Conservation (phyloP, 805 yeast genomes). For the Candida broadrunensis region DNA sequence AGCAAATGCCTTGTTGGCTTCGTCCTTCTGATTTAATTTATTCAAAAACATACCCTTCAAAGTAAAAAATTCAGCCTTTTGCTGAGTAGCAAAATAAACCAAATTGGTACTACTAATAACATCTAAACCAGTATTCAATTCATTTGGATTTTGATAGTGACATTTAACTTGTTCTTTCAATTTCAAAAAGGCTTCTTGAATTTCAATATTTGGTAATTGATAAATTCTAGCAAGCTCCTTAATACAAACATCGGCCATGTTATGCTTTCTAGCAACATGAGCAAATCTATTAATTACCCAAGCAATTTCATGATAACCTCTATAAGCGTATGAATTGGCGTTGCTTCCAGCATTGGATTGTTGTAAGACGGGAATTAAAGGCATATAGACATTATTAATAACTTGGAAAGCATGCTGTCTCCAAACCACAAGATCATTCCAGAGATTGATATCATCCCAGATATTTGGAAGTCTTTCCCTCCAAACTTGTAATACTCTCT, state of each 20-base stretch:
- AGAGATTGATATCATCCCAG: constrained; percentile 96
- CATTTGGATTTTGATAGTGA: constrained; percentile 88
- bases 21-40: constrained; percentile 84
- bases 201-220: constrained; percentile 94
- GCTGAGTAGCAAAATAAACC: constrained; percentile 95
- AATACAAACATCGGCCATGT: constrained; percentile 95
- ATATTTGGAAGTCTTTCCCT: constrained; percentile 92
- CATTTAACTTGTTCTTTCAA: constrained; percentile 97
- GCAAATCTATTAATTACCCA: constrained; percentile 99
- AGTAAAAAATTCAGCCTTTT: constrained; percentile 96
- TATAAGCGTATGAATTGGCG: constrained; percentile 88
- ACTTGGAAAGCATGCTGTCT: constrained; percentile 97
- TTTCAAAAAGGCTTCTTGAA: constrained; percentile 95
- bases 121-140: constrained; percentile 90
- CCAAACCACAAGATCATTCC: constrained; percentile 99
- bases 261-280: constrained; percentile 95
- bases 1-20: constrained; percentile 96
- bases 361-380: constrained; percentile 82
- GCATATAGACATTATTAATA: constrained; percentile 90
- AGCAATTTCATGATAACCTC: constrained; percentile 98
- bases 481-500: constrained; percentile 96
- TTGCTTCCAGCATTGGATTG: constrained; percentile 62
- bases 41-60: constrained; percentile 97
- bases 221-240: constrained; percentile 90
- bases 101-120: constrained; percentile 94